A percentile compares a stretch with the other conserved stretches of the same genome.
phyloP scores from a whole-genome alignment of 306 rosid species.

The Cicer bijugum region DNA sequence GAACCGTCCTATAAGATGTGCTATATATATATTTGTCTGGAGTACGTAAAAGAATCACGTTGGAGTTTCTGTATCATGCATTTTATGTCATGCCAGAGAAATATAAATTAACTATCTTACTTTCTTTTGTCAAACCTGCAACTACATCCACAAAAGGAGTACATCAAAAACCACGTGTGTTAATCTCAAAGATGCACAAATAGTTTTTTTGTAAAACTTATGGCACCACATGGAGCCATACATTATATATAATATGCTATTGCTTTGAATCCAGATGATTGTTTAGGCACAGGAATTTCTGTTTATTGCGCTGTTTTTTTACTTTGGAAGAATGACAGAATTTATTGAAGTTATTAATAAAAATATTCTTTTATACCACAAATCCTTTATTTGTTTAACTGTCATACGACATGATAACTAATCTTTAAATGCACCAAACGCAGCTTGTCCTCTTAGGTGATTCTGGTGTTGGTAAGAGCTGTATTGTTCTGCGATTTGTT shows the following conservation, averaged over 20 bases:
- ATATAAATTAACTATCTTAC: not conserved
- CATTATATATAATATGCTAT: not conserved
- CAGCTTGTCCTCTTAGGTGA: conserved; percentile 98
- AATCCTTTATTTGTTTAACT: conserved; percentile 29
- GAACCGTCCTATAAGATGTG: not conserved
- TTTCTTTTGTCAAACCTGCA: not conserved
- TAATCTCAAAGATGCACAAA: not conserved
- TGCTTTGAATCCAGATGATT: not conserved
- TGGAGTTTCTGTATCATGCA: not conserved
- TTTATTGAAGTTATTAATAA: conserved; percentile 8
- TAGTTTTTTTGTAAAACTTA: not conserved
- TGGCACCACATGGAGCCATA: not conserved
- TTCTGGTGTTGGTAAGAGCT: conserved; percentile 99
- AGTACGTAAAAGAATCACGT: not conserved
- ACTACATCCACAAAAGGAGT: not conserved
- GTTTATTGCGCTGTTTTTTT: not conserved
- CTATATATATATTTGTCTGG: not conserved
- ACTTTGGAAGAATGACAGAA: not conserved
- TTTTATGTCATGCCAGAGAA: not conserved
- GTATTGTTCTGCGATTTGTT: conserved; percentile 97
- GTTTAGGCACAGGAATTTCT: not conserved
- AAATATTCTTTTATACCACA: conserved; percentile 6
- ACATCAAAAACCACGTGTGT: not conserved
- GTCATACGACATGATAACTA: conserved; percentile 36
- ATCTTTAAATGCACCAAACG: conserved; percentile 45